Evolutionary conservation across 164 flowering plant species (phyloP).

Genomic region (Magnolia kwangsiensis): DNA sequence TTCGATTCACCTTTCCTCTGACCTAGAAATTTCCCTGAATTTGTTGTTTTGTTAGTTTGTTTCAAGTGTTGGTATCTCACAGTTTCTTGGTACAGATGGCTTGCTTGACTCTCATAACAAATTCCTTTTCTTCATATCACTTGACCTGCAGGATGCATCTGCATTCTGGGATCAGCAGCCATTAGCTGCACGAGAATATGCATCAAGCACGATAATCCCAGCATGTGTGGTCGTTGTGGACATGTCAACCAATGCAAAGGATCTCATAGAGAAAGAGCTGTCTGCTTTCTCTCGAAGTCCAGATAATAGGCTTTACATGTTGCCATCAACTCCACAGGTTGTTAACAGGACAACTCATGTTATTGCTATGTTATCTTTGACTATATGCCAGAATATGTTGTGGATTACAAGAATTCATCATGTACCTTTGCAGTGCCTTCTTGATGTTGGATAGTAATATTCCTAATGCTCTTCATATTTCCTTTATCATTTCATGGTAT

Average conservation of each 20-base stretch:
- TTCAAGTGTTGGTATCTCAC: background rate
- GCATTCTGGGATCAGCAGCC: slow-evolving; percentile 97
- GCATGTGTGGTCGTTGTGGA: slow-evolving; percentile 68
- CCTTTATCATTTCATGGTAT: no score
- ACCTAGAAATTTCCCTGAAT: background rate
- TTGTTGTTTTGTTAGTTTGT: background rate
- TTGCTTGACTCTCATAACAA: background rate
- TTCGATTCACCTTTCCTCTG: background rate
- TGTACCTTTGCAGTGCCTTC: no score
- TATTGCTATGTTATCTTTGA: background rate
- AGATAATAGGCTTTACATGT: slow-evolving; percentile 92
- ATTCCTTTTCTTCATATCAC: slow-evolving; percentile 1
- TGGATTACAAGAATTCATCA: background rate
- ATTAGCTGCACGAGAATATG: slow-evolving; percentile 85
- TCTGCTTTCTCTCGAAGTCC: slow-evolving; percentile 83
- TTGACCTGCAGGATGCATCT: slow-evolving; percentile 67
- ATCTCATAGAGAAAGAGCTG: slow-evolving; percentile 84
- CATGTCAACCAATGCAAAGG: slow-evolving; percentile 71
- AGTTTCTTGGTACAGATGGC: background rate
- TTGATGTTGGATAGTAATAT: no score
- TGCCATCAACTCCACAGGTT: slow-evolving; percentile 97
- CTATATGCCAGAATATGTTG: background rate
- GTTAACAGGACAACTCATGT: slow-evolving; percentile 6
- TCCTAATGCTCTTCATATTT: background rate
- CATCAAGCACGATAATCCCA: slow-evolving; percentile 88